A percentile compares a stretch with the other conserved stretches of the same genome.
phyloP scores from a whole-genome alignment of 2,329 filamentous ascomycete genomes.

The Fusarium papillatum region DNA sequence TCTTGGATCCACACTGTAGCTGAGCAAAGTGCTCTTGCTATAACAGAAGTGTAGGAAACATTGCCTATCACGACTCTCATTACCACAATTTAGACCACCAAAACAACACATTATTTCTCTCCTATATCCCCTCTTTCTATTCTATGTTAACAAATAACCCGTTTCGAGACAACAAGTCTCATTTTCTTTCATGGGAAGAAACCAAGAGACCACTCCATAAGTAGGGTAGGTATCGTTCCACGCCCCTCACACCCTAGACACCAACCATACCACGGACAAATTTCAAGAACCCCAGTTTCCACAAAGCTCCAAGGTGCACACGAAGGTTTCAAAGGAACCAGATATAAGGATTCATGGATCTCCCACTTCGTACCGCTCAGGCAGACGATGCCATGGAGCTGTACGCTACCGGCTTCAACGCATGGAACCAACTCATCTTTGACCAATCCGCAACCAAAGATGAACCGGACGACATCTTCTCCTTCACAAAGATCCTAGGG shows the following conservation, averaged over 20 bases:
- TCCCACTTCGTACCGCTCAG: constrained; percentile 13
- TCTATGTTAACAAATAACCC: background rate
- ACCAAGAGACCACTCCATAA: background rate
- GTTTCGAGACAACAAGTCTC: background rate
- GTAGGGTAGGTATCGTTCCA: background rate
- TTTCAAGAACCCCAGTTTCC: background rate
- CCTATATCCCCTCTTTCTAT: background rate
- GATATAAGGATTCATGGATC: constrained; percentile 4
- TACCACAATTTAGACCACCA: background rate
- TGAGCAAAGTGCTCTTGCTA: background rate
- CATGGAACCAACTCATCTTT: constrained; percentile 68
- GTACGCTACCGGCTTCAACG: constrained; percentile 70
- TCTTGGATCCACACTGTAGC: background rate
- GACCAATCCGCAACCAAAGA: constrained; percentile 9
- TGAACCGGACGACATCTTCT: constrained; percentile 60
- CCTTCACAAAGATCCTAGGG: constrained; percentile 59
- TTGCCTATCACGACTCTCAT: background rate
- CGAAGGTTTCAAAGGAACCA: background rate
- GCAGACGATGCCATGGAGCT: constrained; percentile 57
- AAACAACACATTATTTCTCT: background rate
- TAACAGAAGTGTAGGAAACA: accelerated
- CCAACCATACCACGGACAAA: background rate
- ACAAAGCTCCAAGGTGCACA: background rate
- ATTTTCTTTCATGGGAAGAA: background rate
- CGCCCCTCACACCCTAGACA: background rate